Evolutionary conservation across 176 grass and related monocot species (phyloP).

Genomic region (Zoysia japonica): DNA sequence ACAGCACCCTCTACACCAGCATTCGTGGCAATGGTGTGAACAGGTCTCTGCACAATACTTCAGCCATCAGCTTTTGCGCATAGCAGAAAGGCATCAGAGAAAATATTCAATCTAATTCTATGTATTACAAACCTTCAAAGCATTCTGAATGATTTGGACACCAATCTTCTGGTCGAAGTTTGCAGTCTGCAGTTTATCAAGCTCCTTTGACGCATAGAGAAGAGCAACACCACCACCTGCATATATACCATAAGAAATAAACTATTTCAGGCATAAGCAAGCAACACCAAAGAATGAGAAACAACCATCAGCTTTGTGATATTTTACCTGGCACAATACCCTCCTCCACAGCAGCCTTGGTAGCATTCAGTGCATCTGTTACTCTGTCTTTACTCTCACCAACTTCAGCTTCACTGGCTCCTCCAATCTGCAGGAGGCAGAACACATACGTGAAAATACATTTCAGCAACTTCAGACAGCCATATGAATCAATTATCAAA

Average conservation of each 20-base stretch:
- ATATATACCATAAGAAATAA: conserved; percentile 26
- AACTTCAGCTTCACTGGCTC: conserved; percentile 91
- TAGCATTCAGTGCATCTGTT: conserved; percentile 90
- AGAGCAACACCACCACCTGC: conserved; percentile 93
- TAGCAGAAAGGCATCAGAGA: background rate
- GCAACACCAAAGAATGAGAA: background rate
- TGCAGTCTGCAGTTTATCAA: conserved; percentile 77
- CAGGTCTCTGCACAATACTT: conserved; percentile 66
- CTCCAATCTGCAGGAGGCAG: conserved; percentile 68
- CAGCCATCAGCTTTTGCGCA: conserved; percentile 8
- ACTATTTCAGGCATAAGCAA: background rate
- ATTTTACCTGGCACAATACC: conserved; percentile 83
- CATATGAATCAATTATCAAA: background rate
- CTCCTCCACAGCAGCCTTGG: conserved; percentile 98
- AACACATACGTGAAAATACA: conserved; percentile 9
- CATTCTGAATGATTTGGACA: conserved; percentile 98
- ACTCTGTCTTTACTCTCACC: conserved; percentile 97
- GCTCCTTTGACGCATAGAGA: conserved; percentile 94
- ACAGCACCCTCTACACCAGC: conserved; percentile 97
- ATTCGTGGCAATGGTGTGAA: conserved; percentile 86
- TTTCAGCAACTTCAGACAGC: background rate
- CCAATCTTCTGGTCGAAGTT: conserved; percentile 99
- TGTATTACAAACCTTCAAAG: conserved; percentile 70
- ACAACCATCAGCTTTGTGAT: background rate
- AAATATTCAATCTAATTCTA: background rate